Conservation (phyloP, 257 asterid genomes). For the Ligustrum vulgare region DNA sequence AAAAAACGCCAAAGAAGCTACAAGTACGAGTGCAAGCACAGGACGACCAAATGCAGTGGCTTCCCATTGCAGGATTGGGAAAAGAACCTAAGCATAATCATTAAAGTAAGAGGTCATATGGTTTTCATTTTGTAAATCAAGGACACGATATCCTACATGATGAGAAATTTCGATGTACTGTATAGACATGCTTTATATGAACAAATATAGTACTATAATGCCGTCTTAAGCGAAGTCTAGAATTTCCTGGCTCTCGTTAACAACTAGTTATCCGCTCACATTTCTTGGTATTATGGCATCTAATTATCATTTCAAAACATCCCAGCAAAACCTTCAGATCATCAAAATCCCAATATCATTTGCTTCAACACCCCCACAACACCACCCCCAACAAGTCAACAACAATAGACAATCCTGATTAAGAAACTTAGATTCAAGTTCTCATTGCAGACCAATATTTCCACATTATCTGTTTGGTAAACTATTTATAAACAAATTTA, state of each 20-base stretch:
- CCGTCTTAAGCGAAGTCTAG: not conserved
- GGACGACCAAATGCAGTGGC: constrained; percentile 92
- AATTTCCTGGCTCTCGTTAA: not conserved
- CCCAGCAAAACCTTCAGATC: not conserved
- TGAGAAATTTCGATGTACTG: not conserved
- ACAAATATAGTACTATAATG: not conserved
- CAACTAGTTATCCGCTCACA: not conserved
- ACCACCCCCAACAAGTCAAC: not conserved
- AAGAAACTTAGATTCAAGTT: not conserved
- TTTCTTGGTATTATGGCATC: not conserved
- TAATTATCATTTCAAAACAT: not conserved
- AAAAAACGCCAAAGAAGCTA: constrained; percentile 78
- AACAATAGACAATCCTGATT: not conserved
- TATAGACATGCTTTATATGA: not conserved
- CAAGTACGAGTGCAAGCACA: constrained; percentile 63
- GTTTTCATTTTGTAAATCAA: not conserved
- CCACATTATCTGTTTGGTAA: not conserved
- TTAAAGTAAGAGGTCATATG: constrained; percentile 31
- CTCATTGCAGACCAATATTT: not conserved
- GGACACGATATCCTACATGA: constrained; percentile 1
- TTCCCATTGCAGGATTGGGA: constrained; percentile 88
- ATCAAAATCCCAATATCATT: not conserved
- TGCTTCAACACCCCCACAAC: not conserved
- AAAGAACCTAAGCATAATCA: constrained; percentile 57
- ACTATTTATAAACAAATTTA: too few species aligned